Conservation (phyloP, 108 stramenopile species). For the Pseudonitzschia delicatissima region DNA sequence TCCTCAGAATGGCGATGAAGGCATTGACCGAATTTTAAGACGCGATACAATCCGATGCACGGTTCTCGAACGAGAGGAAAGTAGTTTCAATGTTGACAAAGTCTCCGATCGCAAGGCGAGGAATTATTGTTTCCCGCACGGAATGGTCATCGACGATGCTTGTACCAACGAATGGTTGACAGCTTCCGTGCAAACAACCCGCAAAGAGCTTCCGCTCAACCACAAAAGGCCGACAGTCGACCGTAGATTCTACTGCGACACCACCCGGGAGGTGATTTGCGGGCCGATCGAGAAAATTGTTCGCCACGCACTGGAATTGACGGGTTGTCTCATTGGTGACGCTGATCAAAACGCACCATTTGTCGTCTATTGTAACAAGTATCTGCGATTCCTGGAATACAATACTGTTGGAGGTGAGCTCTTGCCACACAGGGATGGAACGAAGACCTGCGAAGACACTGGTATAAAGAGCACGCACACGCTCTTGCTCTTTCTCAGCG, state of each 20-base stretch:
- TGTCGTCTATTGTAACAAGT: conserved; percentile 16
- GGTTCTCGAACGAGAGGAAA: not conserved
- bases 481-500: conserved; percentile 27
- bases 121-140: not conserved
- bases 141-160: conserved; percentile 7
- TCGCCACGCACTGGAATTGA: not conserved
- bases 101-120: not conserved
- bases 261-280: not conserved
- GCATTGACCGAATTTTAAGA: not conserved
- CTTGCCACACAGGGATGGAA: conserved; percentile 38
- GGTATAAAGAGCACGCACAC: conserved; percentile 24
- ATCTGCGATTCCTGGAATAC: conserved; percentile 37
- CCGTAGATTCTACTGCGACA: conserved; percentile 21
- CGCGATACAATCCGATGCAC: not conserved
- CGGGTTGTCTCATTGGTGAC: not conserved
- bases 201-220: conserved; percentile 16
- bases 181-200: not conserved
- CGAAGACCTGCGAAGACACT: conserved; percentile 37
- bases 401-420: conserved; percentile 15
- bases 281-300: not conserved
- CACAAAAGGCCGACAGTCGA: conserved; percentile 34
- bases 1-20: not conserved
- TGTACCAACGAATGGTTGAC: not conserved
- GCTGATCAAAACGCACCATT: not conserved
- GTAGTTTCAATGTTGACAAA: not conserved